Percentiles rank a stretch among this genome's conserved stretches.
phyloP scores from a whole-genome alignment of 305 asterid genomes.

The Fraxinus baroniana region DNA sequence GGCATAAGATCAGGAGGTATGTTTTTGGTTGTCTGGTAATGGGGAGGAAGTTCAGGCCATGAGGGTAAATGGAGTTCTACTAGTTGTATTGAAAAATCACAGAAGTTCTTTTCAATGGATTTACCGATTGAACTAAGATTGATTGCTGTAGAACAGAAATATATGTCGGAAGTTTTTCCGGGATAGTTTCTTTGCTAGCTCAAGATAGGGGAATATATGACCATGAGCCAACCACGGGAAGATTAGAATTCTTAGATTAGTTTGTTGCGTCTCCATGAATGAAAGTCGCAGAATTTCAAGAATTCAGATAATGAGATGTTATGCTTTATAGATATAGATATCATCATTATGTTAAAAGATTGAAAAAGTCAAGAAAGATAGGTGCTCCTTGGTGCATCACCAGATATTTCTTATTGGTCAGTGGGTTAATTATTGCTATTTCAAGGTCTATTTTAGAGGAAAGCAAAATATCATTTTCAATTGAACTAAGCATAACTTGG shows the following conservation, averaged over 20 bases:
- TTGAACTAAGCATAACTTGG: not conserved
- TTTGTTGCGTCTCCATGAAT: slow-evolving; percentile 24
- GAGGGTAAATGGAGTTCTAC: slow-evolving; percentile 31
- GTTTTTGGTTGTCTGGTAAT: slow-evolving; percentile 28
- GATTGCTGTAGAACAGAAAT: slow-evolving; percentile 29
- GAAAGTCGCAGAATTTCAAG: not conserved
- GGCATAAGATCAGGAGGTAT: slow-evolving; percentile 4
- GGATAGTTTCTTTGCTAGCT: slow-evolving; percentile 25
- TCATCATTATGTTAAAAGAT: not conserved
- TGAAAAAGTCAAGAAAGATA: not conserved
- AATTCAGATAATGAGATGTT: not conserved
- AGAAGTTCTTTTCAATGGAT: slow-evolving; percentile 3
- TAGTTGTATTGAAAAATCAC: slow-evolving; percentile 6
- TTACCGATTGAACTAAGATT: slow-evolving; percentile 23
- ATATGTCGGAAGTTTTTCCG: slow-evolving; percentile 22
- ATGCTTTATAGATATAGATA: not conserved
- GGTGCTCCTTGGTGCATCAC: not conserved
- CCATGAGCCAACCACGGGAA: slow-evolving; percentile 50
- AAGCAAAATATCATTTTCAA: not conserved
- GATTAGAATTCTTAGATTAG: slow-evolving; percentile 24
- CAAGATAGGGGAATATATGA: slow-evolving; percentile 34
- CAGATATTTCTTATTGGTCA: not conserved
- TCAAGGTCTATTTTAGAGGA: not conserved
- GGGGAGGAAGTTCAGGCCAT: slow-evolving; percentile 28
- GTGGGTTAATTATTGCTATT: not conserved